Conservation (phyloP, 192 early-diverging fungal species). For the Coemansia brasiliensis region DNA sequence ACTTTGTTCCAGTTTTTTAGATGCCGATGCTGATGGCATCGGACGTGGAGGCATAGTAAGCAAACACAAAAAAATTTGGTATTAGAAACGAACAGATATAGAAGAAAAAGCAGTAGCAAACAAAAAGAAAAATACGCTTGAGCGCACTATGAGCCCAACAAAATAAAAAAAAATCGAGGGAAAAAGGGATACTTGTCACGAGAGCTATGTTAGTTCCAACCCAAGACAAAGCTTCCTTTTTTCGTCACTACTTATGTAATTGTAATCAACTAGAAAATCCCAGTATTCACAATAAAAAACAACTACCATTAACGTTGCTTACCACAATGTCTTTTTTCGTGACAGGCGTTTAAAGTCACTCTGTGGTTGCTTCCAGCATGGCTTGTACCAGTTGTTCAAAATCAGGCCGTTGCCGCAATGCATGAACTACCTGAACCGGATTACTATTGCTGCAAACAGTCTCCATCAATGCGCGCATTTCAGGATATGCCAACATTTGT, state of each 20-base stretch:
- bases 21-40: conserved; percentile 9
- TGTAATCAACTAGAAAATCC: neutral
- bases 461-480: conserved; percentile 25
- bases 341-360: neutral
- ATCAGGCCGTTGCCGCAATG: conserved; percentile 37
- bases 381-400: conserved; percentile 46
- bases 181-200: neutral
- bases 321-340: neutral
- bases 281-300: neutral
- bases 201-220: too few species aligned
- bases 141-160: neutral
- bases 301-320: neutral
- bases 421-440: conserved; percentile 39
- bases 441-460: conserved; percentile 25
- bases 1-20: neutral
- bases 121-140: neutral
- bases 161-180: conserved; percentile 6
- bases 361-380: conserved; percentile 27
- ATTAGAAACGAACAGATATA: neutral
- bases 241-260: too few species aligned
- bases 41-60: conserved; percentile 19
- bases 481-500: conserved; percentile 25
- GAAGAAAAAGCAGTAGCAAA: neutral
- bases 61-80: neutral
- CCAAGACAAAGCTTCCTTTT: too few species aligned